These are phyloP conservation scores for Fusarium longipes DNA, from an alignment of 2,329 filamentous ascomycete genomes.

Conservation along the genomic window DNA sequence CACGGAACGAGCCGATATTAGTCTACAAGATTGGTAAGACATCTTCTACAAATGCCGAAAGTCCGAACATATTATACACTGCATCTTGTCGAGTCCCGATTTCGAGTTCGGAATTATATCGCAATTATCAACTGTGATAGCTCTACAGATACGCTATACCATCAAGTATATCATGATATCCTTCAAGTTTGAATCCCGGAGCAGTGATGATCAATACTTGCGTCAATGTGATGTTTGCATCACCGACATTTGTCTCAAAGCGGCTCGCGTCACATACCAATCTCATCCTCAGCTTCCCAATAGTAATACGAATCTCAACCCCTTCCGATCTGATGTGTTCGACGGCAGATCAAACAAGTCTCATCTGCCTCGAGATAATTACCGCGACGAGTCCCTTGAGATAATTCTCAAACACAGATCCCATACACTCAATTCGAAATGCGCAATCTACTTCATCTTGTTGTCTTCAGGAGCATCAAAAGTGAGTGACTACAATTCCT, in stretches of 20 bases:
- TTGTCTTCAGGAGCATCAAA: background rate
- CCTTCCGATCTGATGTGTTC: background rate
- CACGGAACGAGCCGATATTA: background rate
- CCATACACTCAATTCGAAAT: too few species aligned
- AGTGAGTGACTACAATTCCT: background rate
- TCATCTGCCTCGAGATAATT: background rate
- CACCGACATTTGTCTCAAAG: background rate
- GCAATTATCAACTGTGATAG: too few species aligned
- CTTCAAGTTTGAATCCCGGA: too few species aligned
- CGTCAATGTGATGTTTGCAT: background rate
- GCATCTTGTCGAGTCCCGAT: background rate
- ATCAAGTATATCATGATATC: too few species aligned
- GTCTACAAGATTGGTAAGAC: background rate
- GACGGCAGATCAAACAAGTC: background rate
- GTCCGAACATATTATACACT: background rate
- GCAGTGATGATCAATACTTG: too few species aligned
- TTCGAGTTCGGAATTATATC: background rate
- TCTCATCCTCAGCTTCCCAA: background rate
- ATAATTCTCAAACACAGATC: background rate
- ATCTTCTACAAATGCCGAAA: background rate
- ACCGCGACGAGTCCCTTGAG: background rate
- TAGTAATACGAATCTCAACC: background rate
- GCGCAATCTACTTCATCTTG: too few species aligned
- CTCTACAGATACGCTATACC: too few species aligned
- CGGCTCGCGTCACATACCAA: background rate